phyloP scores from a whole-genome alignment of 1,139 yeast species.

The Yamadazyma blattariae region DNA sequence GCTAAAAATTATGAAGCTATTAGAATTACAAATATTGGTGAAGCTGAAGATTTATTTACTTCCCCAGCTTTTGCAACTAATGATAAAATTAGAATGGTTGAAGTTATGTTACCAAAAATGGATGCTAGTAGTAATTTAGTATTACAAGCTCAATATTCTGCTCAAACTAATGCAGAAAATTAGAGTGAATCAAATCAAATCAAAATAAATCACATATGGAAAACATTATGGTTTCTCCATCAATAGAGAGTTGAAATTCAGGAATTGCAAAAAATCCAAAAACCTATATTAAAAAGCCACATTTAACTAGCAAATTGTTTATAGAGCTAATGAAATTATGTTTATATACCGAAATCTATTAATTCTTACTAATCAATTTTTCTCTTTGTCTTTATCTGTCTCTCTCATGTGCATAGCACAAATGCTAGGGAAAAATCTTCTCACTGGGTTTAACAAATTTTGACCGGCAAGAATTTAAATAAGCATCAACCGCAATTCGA shows the following conservation, averaged over 20 bases:
- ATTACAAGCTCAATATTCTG: constrained; percentile 73
- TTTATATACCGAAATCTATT: too few species aligned
- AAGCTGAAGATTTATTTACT: constrained; percentile 56
- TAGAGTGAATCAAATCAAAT: neutral
- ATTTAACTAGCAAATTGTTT: too few species aligned
- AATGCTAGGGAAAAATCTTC: too few species aligned
- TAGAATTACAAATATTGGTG: constrained; percentile 62
- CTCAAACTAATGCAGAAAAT: constrained; percentile 51
- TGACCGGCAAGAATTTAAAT: too few species aligned
- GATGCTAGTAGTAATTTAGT: constrained; percentile 77
- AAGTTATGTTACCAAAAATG: constrained; percentile 74
- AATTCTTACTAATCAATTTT: too few species aligned
- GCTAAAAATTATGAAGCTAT: constrained; percentile 58
- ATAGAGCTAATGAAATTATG: neutral
- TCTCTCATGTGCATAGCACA: too few species aligned
- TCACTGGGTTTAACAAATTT: too few species aligned
- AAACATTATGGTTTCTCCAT: neutral
- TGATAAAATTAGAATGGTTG: constrained; percentile 71
- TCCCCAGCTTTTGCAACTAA: constrained; percentile 55
- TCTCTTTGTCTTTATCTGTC: too few species aligned
- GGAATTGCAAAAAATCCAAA: too few species aligned
- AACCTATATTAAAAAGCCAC: too few species aligned
- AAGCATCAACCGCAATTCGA: too few species aligned
- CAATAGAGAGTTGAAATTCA: too few species aligned
- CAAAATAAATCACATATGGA: neutral